Percentiles rank a stretch among this genome's conserved stretches.
phyloP scores from a whole-genome alignment of 2,329 filamentous ascomycete genomes.

The Amylocarpus encephaloides region DNA sequence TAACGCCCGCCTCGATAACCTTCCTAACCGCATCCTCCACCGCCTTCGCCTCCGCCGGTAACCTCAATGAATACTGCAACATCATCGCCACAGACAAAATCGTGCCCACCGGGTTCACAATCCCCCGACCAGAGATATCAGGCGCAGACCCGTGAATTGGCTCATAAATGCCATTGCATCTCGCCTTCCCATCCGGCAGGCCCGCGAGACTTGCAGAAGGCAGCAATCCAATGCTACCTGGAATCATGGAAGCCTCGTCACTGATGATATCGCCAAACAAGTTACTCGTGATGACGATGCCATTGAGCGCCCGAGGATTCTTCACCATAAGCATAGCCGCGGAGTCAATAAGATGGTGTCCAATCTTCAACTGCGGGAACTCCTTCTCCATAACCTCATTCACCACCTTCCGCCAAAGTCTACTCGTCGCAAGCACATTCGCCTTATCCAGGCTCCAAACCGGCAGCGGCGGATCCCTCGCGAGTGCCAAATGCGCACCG shows the following conservation, averaged over 20 bases:
- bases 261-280: conserved; percentile 94
- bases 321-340: conserved; percentile 99
- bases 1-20: conserved; percentile 71
- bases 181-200: conserved; percentile 76
- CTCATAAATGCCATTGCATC: conserved; percentile 93
- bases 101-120: conserved; percentile 88
- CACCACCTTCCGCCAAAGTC: conserved; percentile 84
- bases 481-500: conserved; percentile 73
- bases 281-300: conserved; percentile 88
- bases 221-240: conserved; percentile 79
- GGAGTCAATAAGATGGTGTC: conserved; percentile 89
- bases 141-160: conserved; percentile 93
- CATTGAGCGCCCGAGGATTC: conserved; percentile 82
- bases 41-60: conserved; percentile 67
- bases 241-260: conserved; percentile 92
- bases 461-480: conserved; percentile 66
- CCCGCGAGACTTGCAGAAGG: conserved; percentile 83
- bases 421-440: conserved; percentile 85
- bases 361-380: conserved; percentile 78
- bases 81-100: conserved; percentile 94
- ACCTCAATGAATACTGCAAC: conserved; percentile 83
- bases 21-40: conserved; percentile 76
- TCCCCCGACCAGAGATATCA: conserved; percentile 85
- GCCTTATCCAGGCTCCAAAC: conserved; percentile 93
- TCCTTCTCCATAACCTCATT: conserved; percentile 79